Evolutionary conservation across 2,329 filamentous ascomycete species (phyloP).

Genomic region (Fusarium marasasianum): DNA sequence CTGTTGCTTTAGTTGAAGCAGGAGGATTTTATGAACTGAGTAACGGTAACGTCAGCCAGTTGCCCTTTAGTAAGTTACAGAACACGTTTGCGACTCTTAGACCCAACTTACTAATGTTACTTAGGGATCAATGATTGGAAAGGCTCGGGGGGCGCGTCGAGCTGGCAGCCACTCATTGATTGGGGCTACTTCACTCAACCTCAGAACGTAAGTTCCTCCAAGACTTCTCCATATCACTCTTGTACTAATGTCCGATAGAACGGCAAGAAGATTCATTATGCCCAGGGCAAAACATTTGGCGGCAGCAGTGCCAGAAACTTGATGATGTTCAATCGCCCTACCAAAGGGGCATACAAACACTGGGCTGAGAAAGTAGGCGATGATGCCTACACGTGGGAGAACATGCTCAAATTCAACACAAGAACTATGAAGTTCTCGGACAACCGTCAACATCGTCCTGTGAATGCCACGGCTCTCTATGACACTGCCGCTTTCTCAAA

Average conservation of each 20-base stretch:
- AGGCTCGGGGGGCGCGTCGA: background rate
- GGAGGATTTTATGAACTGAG: slow-evolving; percentile 2
- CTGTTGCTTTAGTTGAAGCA: background rate
- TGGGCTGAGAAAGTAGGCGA: background rate
- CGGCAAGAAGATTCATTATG: background rate
- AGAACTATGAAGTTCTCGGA: background rate
- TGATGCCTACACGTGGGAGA: background rate
- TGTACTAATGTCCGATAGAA: background rate
- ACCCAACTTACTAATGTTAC: background rate
- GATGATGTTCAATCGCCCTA: background rate
- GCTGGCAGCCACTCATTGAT: background rate
- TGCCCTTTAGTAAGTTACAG: background rate
- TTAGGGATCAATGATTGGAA: background rate
- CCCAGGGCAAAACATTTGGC: background rate
- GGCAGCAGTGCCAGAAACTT: background rate
- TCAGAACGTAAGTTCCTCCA: background rate
- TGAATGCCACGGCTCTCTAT: background rate
- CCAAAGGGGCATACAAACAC: background rate
- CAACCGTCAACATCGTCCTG: background rate
- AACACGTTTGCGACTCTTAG: background rate
- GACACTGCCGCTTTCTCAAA: background rate
- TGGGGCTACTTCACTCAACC: background rate
- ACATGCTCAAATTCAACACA: background rate
- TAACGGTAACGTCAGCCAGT: background rate
- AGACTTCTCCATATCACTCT: rapidly evolving